Base-by-base conservation (phyloP, 257 asterid species). In the Datura wrightii region DNA sequence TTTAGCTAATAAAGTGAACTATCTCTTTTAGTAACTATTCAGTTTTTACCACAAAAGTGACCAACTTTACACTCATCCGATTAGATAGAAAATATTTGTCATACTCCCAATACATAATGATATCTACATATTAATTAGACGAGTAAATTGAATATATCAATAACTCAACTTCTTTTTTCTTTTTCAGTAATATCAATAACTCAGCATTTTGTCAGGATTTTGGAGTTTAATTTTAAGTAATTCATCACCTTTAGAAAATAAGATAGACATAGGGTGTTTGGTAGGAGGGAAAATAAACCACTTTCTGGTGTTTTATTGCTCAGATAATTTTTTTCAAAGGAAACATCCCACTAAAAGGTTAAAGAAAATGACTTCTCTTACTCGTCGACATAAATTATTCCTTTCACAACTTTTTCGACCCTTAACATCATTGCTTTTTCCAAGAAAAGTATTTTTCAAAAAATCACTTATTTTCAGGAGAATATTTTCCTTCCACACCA, bases 51-150 rank as follows among this genome's bases (percentile, higher is more conserved):
- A 31, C 14, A 65, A 65, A 65, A 24, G 44, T 37, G 7, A 70
- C 36, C 53, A 70, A n/a, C 79, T 70, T 70, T 70, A 70, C 24
- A 44, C 53, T 70, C 79, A 2, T 41, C 79, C 79, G 41, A 70
- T 3, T 41, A 70, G 11, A 42, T 0, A n/a, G 54, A 70, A 18
- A 41, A 70, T 41, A 67, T 67, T 15, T 67, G 15, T 9, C 69
- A 60, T 24, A 24, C 31, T 24, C 31, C 31, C 31, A 24, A 24
- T 60, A 24, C 69, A 60, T 3, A 60, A 60, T 60, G 39, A 60
- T 60, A 10, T 24, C 6, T 19, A 8, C 39, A 2, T 24, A 60
- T 37, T 24, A 24, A 24, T 24, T 24, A 19, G 15, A 9, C 39
- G 39, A 9, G 67, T 24, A 60, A 60, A 60, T 19, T 60, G 36